Evolutionary conservation across 176 grass and related monocot species (phyloP), one percentile per base, ranked within the genome.

Genomic region (Juncus effusus): DNA sequence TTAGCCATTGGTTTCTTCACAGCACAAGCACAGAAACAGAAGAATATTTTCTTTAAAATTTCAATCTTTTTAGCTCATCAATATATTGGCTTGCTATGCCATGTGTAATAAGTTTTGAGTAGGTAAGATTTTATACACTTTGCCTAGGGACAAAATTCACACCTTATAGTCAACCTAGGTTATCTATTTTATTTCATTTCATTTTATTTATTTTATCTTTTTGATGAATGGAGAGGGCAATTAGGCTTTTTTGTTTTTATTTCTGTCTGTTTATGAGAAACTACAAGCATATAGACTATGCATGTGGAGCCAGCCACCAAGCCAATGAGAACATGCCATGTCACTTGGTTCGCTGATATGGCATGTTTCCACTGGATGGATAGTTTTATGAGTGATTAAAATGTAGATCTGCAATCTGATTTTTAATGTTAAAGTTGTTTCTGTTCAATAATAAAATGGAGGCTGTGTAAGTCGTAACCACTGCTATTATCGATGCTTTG

Each of bases 91-190:
- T 44, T 12, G 40, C 28, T 28, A 41, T 72, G 69, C 12, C 69
- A 44, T 55, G 50, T 76, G 51, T 35, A 4, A 66, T n/a, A 7
- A 41, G 44, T 35, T 15, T 3, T 55, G 41, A 66, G 74, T 63
- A 40, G 72, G 45, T 73, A 35, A 12, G 6, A 35, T 39, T 52
- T 61, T 40, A 38, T 55, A 52, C 39, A 61, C 38, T 62, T 19
- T 54, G 45, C 0, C 14, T 16, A 64, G 7, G 38, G 45, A 62
- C 72, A 63, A 75, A 54, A 42, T 61, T 56, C 74, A 64, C 74
- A 42, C 60, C 60, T 66, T 63, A 40, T 66, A 65, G 74, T 76
- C 74, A 76, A 76, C 74, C 28, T 66, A 45, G 44, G 54, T 59
- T 58, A 58, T 13, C 8, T 57, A 58, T 28, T 28, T 28, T 28